Percentiles rank a stretch among this genome's conserved stretches.
phyloP scores from a whole-genome alignment of 306 rosid species.

The Lagenaria siceraria region DNA sequence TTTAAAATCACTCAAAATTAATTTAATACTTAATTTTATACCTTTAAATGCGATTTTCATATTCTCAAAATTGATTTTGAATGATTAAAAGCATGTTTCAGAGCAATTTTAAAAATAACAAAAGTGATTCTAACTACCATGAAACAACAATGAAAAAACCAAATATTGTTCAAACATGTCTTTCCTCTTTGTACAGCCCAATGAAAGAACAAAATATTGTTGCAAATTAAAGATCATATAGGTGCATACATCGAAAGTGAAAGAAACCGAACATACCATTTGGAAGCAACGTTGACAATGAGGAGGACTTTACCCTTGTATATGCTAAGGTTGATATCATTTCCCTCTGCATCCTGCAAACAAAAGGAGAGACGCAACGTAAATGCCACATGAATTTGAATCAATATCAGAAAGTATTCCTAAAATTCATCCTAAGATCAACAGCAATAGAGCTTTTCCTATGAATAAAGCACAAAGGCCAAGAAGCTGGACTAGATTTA shows the following conservation, averaged over 20 bases:
- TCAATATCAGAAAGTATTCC: background rate
- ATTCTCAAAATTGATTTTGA: no score
- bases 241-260: background rate
- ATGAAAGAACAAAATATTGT: background rate
- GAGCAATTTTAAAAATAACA: no score
- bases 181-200: background rate
- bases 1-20: no score
- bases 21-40: no score
- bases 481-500: background rate
- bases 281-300: slow-evolving; percentile 84
- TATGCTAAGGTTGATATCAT: slow-evolving; percentile 39
- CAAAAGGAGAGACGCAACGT: background rate
- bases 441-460: background rate
- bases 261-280: slow-evolving; percentile 40
- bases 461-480: background rate
- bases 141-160: no score
- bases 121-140: no score
- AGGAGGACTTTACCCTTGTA: slow-evolving; percentile 67
- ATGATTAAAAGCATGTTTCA: no score
- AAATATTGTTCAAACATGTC: no score
- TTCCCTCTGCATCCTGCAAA: slow-evolving; percentile 66
- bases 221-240: background rate
- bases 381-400: background rate
- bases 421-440: background rate
- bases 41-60: no score